Percentiles rank a stretch among this genome's conserved stretches.
These are phyloP conservation scores for Syzygium aqueum DNA, from an alignment of 345 rosid genomes.

Conservation along the genomic window DNA sequence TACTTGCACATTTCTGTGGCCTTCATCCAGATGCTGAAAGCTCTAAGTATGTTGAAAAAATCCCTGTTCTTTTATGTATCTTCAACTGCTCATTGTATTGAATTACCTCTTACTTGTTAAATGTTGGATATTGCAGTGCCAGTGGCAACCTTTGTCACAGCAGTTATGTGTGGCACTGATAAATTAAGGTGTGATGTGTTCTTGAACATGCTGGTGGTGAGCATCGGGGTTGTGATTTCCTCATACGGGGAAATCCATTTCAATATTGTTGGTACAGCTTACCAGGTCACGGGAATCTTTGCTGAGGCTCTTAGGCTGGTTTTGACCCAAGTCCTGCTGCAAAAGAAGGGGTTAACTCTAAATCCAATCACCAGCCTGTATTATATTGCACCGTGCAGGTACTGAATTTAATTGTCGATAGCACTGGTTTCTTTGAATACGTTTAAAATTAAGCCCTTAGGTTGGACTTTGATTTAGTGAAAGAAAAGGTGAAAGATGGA, in stretches of 20 bases:
- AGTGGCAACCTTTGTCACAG: constrained; percentile 84
- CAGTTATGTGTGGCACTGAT: constrained; percentile 89
- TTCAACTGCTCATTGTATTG: background rate
- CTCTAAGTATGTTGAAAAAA: constrained; percentile 62
- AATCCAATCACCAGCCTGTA: constrained; percentile 94
- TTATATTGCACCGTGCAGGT: constrained; percentile 99
- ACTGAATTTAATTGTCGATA: background rate
- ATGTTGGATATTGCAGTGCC: constrained; percentile 70
- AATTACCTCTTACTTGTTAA: constrained; percentile 11
- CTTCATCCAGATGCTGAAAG: constrained; percentile 99
- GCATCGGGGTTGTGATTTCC: constrained; percentile 90
- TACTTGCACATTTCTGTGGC: constrained; percentile 90
- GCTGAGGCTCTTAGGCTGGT: constrained; percentile 98
- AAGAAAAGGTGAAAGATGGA: background rate
- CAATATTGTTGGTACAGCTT: constrained; percentile 82
- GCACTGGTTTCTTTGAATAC: background rate
- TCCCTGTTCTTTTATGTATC: background rate
- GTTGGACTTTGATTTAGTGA: background rate
- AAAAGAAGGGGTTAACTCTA: constrained; percentile 82
- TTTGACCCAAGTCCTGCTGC: constrained; percentile 91
- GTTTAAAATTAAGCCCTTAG: background rate
- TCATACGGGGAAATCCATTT: constrained; percentile 96
- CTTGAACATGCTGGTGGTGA: constrained; percentile 90
- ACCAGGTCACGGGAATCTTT: constrained; percentile 92
- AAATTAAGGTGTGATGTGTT: constrained; percentile 86